Base-by-base conservation (phyloP, 768 basidiomycete genomes). In the Ephemerocybe angulata region DNA sequence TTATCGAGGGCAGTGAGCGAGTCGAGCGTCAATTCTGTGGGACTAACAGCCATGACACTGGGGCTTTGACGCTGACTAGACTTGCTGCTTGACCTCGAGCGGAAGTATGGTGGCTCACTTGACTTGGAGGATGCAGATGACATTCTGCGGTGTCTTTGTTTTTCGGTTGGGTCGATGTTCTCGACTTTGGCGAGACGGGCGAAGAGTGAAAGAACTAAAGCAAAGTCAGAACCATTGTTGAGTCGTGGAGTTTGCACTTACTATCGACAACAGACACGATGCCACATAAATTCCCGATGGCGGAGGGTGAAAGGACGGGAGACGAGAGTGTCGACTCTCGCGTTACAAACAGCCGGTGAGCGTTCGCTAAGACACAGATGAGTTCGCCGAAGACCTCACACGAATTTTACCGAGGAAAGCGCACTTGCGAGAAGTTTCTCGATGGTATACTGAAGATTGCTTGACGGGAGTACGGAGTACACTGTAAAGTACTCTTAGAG, bases 191-290 rank as follows among this genome's bases (percentile, higher is more conserved):
- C 89, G 40, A 87, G 68, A 43, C 79, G 85, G 0, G 89, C 90
- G 64, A 93, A 93, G 25, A 88, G 71, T 2, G 89, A 89, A 25
- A 93, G 80, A 47, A 91, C 90, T 90, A 40, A n/a, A 24, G 49
- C 41, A 22, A 29, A 38, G 22, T n/a, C 22, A 37, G 17, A 41
- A 2, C 7, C 31, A n/a, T 4, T 5, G 31, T 19, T 12, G 31
- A 5, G 31, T 27, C 38, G 35, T 11, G 3, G 41, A 10, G 28
- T 28, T 3, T 19, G 19, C 12, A 74, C 84, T 56, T 62, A 92
- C 90, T 84, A 64, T 93, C 90, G 22, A 90, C 88, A 55, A 88
- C 79, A 13, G 90, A 91, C 10, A 91, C 86, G n/a, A 93, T 79
- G 13, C 90, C 90, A 7, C 78, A 83, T 6, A 88, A 74, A 60